Base-by-base conservation (phyloP, 2,329 filamentous ascomycete species). In the Sporothrix globosa region DNA sequence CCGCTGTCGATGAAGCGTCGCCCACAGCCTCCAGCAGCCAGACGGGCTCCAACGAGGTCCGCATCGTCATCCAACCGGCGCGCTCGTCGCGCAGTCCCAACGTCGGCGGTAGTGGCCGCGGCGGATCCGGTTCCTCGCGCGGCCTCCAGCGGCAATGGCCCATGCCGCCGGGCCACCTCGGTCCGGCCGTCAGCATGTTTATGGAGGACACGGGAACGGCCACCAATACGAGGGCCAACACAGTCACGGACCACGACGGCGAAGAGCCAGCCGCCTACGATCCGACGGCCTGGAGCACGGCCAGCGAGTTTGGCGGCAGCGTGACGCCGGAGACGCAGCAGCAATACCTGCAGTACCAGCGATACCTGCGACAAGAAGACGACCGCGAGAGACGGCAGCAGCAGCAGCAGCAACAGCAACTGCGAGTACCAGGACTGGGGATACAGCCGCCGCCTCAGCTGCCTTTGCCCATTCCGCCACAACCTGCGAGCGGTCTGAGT, bases 241-340 rank as follows among this genome's bases (percentile, higher is more conserved):
- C 63, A n/a, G 30, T 41, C 14, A 68, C 48, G 14, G 41, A 63
- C 30, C n/a, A 48, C 4, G 39, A 52, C 3, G 14, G 27, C 6
- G 44, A 50, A 4, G 61, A 24, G 17, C 30, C 30, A 24, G 19
- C 69, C 34, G 34, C 69, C 24, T 68, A 44, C n/a, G 76, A 76
- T 46, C 72, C 73, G 2, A 72, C 66, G 13, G 70, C 71, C 19
- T 79, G 78, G 78, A 78, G 77, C 69, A 74, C 75, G 30, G 74
- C 74, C 10, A 78, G 77, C 68, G 76, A 79, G 69, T 71, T 76
- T 54, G 74, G 75, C 79, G 19, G 78, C 78, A 56, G 68, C 50
- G 71, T 72, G 19, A 75, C 75, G 58, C 65, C 70, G 92, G 9
- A 85, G 66, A 61, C 54, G 34, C 56, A 52, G 54, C 63, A 53